Conservation (phyloP, 306 rosid species). For the Senna siamea region DNA sequence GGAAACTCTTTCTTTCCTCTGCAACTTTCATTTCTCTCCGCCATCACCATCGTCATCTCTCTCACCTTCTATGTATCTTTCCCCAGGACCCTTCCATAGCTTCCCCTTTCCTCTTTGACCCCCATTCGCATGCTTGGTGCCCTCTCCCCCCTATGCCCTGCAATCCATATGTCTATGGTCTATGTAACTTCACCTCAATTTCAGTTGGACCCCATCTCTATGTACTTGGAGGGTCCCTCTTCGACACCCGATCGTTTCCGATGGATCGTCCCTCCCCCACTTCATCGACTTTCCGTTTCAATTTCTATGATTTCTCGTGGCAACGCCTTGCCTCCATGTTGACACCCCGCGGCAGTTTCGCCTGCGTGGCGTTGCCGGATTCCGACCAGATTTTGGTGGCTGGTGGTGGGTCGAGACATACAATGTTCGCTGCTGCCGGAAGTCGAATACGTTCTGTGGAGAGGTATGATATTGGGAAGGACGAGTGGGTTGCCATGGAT, state of each 20-base stretch:
- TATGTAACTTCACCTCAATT: conserved; percentile 78
- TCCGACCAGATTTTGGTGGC: conserved; percentile 64
- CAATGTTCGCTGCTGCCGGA: conserved; percentile 74
- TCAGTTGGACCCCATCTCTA: conserved; percentile 64
- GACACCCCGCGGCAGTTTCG: conserved; percentile 83
- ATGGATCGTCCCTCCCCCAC: conserved; percentile 75
- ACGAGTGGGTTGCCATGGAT: conserved; percentile 74
- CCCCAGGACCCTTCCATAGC: conserved; percentile 71
- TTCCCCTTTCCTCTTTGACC: conserved; percentile 77
- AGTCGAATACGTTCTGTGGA: conserved; percentile 70
- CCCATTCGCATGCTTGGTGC: conserved; percentile 62
- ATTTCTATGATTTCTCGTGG: conserved; percentile 55
- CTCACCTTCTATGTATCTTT: conserved; percentile 77
- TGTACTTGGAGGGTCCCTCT: conserved; percentile 78
- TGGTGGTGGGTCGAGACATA: conserved; percentile 85
- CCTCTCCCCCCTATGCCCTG: conserved; percentile 81
- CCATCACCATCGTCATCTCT: conserved; percentile 40
- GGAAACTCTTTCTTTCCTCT: conserved; percentile 70
- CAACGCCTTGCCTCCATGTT: conserved; percentile 65
- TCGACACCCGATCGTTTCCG: conserved; percentile 91
- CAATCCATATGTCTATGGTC: conserved; percentile 73
- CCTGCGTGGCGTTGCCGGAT: conserved; percentile 52
- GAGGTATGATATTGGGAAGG: conserved; percentile 58
- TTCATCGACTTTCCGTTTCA: conserved; percentile 57
- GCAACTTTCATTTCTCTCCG: conserved; percentile 51